Evolutionary conservation across 768 basidiomycete genomes (phyloP).

Genomic region (Kwoniella dejecticola): DNA sequence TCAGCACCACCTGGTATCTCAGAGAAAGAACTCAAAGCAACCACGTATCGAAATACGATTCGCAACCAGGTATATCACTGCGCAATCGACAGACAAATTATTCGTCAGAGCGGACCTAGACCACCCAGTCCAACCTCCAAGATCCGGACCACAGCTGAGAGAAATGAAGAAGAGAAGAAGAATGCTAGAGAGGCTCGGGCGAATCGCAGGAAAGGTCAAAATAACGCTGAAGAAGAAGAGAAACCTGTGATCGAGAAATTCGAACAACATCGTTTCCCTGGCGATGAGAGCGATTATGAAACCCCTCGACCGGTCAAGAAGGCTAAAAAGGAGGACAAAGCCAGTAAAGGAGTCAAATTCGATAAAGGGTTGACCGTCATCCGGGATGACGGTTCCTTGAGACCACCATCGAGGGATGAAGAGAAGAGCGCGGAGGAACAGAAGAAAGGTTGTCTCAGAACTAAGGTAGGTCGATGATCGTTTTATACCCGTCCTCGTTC

Average conservation of each 20-base stretch:
- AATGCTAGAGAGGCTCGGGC: slow-evolving; percentile 39
- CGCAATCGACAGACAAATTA: slow-evolving; percentile 52
- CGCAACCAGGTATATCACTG: slow-evolving; percentile 54
- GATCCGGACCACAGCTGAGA: slow-evolving; percentile 47
- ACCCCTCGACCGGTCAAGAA: slow-evolving; percentile 44
- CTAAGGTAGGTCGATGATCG: slow-evolving; percentile 15
- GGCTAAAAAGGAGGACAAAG: neutral
- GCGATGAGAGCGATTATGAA: slow-evolving; percentile 52
- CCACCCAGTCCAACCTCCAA: slow-evolving; percentile 52
- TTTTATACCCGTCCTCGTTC: too few relatives aligned
- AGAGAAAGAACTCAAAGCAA: slow-evolving; percentile 50
- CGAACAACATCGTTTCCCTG: slow-evolving; percentile 41
- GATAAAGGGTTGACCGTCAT: slow-evolving; percentile 52
- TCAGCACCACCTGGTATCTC: slow-evolving; percentile 35
- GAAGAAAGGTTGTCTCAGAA: slow-evolving; percentile 32
- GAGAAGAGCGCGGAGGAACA: neutral
- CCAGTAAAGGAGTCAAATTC: slow-evolving; percentile 45
- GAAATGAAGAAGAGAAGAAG: slow-evolving; percentile 45
- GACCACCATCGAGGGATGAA: slow-evolving; percentile 8
- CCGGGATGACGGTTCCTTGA: slow-evolving; percentile 31
- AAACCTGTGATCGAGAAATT: slow-evolving; percentile 20
- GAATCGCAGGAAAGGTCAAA: slow-evolving; percentile 35
- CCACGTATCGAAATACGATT: slow-evolving; percentile 50
- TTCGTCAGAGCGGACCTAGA: slow-evolving; percentile 45
- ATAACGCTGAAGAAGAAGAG: slow-evolving; percentile 14